Evolutionary conservation across 2,329 filamentous ascomycete genomes (phyloP).

Genomic region (Onygenales sp.): DNA sequence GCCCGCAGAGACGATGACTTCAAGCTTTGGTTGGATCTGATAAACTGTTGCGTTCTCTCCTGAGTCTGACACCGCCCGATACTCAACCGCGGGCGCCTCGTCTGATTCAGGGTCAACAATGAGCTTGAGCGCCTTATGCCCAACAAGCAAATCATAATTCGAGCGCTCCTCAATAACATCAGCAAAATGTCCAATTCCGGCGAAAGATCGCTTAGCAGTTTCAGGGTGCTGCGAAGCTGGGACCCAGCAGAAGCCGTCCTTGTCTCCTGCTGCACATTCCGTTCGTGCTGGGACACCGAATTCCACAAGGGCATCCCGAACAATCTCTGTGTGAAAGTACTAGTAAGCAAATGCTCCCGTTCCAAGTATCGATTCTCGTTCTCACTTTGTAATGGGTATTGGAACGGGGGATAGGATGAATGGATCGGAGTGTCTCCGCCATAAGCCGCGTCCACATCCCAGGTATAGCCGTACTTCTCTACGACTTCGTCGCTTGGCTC

Average conservation of each 20-base stretch:
- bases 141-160: background rate
- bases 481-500: background rate
- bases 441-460: background rate
- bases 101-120: background rate
- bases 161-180: background rate
- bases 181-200: background rate
- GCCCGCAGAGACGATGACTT: conserved; percentile 34
- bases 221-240: background rate
- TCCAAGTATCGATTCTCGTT: no score
- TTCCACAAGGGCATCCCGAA: background rate
- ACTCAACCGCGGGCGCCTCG: background rate
- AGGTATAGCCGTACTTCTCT: background rate
- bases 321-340: background rate
- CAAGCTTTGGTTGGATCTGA: conserved; percentile 9
- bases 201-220: background rate
- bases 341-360: background rate
- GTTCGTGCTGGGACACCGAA: background rate
- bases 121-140: background rate
- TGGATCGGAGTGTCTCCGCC: background rate
- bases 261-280: background rate
- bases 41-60: background rate
- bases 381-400: background rate
- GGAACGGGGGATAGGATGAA: background rate
- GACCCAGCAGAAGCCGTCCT: background rate
- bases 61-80: background rate